Evolutionary conservation across 2,329 filamentous ascomycete genomes (phyloP).

Genomic region (Metarhizium sp.): DNA sequence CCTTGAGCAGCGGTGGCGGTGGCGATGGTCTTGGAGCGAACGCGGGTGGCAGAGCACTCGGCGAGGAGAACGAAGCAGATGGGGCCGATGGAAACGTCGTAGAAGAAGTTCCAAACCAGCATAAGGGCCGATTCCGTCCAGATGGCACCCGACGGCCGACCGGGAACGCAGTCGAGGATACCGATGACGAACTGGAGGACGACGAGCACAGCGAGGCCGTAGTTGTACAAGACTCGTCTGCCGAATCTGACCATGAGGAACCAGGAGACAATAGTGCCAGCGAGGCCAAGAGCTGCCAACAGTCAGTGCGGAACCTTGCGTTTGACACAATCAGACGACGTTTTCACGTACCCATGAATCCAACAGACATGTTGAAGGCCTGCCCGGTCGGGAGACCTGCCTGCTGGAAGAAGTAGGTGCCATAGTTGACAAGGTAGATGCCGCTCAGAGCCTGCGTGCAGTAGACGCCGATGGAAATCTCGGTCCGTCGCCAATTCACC

Average conservation of each 20-base stretch:
- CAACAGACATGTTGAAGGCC: conserved; percentile 31
- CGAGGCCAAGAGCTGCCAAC: conserved; percentile 29
- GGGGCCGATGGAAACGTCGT: conserved; percentile 11
- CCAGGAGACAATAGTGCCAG: conserved; percentile 33
- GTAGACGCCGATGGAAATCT: conserved; percentile 32
- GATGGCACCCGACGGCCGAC: conserved; percentile 21
- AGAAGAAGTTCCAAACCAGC: conserved; percentile 25
- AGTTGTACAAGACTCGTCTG: conserved; percentile 30
- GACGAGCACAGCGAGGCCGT: conserved; percentile 30
- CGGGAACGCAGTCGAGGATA: conserved; percentile 37
- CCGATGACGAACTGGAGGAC: conserved; percentile 32
- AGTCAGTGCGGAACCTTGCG: too few relatives aligned
- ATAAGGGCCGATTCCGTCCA: conserved; percentile 30
- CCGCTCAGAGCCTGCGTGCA: conserved; percentile 34
- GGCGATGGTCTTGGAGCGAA: conserved; percentile 32
- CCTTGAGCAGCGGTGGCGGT: conserved; percentile 31
- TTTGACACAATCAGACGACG: not conserved
- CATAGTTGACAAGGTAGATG: conserved; percentile 29
- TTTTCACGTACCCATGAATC: conserved; percentile 30
- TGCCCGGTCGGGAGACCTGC: conserved; percentile 33
- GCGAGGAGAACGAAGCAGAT: conserved; percentile 32
- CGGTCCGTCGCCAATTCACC: conserved; percentile 29
- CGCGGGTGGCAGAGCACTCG: conserved; percentile 32
- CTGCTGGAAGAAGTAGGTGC: conserved; percentile 30
- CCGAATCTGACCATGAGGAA: conserved; percentile 31